Percentiles rank a stretch among this genome's conserved stretches.
These are phyloP conservation scores for Colletotrichum karsti DNA, from an alignment of 2,329 filamentous ascomycete species.

Conservation along the genomic window DNA sequence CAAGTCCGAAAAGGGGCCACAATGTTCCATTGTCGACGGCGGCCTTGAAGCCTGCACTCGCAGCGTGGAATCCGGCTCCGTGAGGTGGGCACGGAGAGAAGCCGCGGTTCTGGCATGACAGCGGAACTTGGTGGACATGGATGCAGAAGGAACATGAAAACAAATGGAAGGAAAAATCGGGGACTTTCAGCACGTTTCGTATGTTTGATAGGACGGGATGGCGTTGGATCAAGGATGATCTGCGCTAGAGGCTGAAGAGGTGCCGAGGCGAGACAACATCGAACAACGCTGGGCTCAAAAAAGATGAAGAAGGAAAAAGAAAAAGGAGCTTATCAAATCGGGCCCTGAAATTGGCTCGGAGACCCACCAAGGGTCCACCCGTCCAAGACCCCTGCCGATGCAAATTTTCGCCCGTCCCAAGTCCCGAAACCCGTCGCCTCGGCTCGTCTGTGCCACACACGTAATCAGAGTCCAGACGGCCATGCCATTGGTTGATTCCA, in stretches of 20 bases:
- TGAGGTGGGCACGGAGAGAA: constrained; percentile 4
- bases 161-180: constrained; percentile 3
- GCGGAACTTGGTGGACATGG: neutral
- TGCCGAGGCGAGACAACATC: constrained; percentile 17
- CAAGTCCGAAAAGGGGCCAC: constrained; percentile 10
- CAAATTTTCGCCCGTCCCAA: constrained; percentile 2
- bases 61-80: neutral
- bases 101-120: constrained; percentile 15
- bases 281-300: neutral
- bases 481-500: no score
- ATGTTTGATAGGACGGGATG: neutral
- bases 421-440: constrained; percentile 26
- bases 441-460: constrained; percentile 16
- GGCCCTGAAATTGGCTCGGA: neutral
- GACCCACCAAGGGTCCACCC: neutral
- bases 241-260: constrained; percentile 7
- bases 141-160: neutral
- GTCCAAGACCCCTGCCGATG: neutral
- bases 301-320: neutral
- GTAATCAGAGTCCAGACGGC: neutral
- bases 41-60: neutral
- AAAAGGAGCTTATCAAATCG: neutral
- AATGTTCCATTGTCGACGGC: no score
- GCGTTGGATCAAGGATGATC: constrained; percentile 14
- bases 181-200: neutral